phyloP scores from a whole-genome alignment of 192 early-diverging fungal species.

The Piromyces finnis region DNA sequence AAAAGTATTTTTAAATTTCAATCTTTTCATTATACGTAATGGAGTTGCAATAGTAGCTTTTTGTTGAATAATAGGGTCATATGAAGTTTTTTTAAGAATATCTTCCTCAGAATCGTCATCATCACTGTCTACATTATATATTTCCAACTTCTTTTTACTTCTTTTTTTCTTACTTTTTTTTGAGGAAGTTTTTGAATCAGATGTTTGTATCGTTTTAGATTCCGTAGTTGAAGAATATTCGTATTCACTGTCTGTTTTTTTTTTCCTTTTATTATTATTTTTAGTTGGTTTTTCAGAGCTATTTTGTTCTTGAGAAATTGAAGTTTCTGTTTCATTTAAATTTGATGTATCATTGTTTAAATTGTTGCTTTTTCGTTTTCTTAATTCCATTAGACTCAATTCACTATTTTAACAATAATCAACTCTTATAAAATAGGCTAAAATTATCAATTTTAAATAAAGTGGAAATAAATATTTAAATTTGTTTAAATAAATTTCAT shows the following conservation, averaged over 20 bases:
- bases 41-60: background rate
- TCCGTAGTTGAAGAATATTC: background rate
- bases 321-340: too few species aligned
- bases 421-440: too few species aligned
- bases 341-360: too few species aligned
- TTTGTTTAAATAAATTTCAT: too few species aligned
- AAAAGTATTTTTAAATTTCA: background rate
- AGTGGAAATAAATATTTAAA: too few species aligned
- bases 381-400: too few species aligned
- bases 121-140: background rate
- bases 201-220: background rate
- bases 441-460: too few species aligned
- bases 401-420: too few species aligned
- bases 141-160: background rate
- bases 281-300: too few species aligned
- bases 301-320: too few species aligned
- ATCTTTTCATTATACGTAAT: background rate
- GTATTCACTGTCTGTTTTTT: background rate
- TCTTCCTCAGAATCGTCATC: background rate
- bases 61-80: background rate
- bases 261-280: too few species aligned
- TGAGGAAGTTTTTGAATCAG: background rate
- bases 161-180: background rate
- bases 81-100: background rate
- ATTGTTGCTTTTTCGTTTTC: too few species aligned